phyloP scores from a whole-genome alignment of 164 flowering plant genomes.

The Stephania cephalantha region DNA sequence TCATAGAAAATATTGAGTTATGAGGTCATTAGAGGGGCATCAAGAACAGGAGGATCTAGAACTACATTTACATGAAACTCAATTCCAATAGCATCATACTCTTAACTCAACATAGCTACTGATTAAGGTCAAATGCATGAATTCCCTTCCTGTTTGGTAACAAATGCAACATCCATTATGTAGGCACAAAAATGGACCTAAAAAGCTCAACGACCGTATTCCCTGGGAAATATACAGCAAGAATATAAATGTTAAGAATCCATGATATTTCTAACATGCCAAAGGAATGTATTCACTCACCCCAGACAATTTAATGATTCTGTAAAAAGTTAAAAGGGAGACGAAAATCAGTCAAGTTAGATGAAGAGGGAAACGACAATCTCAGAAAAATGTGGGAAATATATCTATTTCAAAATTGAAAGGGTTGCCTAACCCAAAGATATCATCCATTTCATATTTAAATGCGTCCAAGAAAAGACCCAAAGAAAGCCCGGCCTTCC shows the following conservation, averaged over 20 bases:
- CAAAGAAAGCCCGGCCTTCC: conserved; percentile 86
- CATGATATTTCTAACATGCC: not conserved
- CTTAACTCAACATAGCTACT: too few relatives aligned
- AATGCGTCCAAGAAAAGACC: conserved; percentile 97
- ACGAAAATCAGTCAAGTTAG: not conserved
- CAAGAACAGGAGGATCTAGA: too few relatives aligned
- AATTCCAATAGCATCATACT: too few relatives aligned
- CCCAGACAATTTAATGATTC: not conserved
- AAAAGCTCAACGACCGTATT: not conserved
- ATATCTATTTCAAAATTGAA: conserved; percentile 32
- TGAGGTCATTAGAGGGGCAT: too few relatives aligned
- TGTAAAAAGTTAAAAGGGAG: not conserved
- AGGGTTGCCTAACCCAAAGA: conserved; percentile 25
- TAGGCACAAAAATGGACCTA: not conserved
- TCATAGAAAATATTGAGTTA: too few relatives aligned
- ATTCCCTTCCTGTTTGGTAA: too few relatives aligned
- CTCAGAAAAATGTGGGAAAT: conserved; percentile 24
- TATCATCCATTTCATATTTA: conserved; percentile 53
- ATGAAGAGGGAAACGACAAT: not conserved
- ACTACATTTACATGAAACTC: too few relatives aligned
- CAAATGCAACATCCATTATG: not conserved
- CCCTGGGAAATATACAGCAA: not conserved
- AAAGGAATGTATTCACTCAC: not conserved
- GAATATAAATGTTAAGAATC: not conserved
- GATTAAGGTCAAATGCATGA: too few relatives aligned